Evolutionary conservation across 768 basidiomycete species (phyloP).

Genomic region (Lentinula guzmanii): DNA sequence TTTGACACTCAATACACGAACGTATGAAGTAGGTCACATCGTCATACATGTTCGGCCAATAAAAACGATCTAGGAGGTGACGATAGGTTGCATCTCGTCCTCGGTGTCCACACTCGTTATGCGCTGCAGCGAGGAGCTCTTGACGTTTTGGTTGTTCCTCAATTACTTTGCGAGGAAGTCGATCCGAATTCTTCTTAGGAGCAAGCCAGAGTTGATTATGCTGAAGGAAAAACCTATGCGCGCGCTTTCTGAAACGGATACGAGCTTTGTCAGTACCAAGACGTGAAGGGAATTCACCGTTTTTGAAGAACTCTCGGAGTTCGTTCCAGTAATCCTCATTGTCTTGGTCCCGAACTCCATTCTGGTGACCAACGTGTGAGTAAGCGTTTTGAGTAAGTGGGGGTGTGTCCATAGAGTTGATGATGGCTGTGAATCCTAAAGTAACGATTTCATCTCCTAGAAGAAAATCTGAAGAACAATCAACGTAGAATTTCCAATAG

Average conservation of each 20-base stretch:
- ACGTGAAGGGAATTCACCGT: background rate
- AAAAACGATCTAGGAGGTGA: slow-evolving; percentile 18
- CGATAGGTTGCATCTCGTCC: slow-evolving; percentile 18
- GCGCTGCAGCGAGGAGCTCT: slow-evolving; percentile 15
- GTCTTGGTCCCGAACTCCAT: background rate
- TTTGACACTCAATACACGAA: slow-evolving; percentile 28
- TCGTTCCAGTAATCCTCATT: slow-evolving; percentile 11
- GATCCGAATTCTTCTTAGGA: slow-evolving; percentile 1
- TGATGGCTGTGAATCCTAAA: background rate
- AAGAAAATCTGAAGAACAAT: background rate
- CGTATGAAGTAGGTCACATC: slow-evolving; percentile 21
- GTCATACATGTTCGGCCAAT: slow-evolving; percentile 29
- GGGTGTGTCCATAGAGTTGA: background rate
- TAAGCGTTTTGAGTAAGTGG: background rate
- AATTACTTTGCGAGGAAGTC: slow-evolving; percentile 19
- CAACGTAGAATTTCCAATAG: background rate
- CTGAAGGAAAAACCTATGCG: slow-evolving; percentile 13
- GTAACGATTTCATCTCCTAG: background rate
- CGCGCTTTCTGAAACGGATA: slow-evolving; percentile 5
- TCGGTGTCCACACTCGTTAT: slow-evolving; percentile 22
- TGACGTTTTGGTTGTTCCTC: slow-evolving; percentile 1
- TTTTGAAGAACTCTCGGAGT: slow-evolving; percentile 11
- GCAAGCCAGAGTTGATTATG: slow-evolving; percentile 13
- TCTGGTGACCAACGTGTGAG: background rate
- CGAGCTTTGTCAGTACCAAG: slow-evolving; percentile 1